Conservation (phyloP, 768 basidiomycete species). For the Antrodiella citrinella region DNA sequence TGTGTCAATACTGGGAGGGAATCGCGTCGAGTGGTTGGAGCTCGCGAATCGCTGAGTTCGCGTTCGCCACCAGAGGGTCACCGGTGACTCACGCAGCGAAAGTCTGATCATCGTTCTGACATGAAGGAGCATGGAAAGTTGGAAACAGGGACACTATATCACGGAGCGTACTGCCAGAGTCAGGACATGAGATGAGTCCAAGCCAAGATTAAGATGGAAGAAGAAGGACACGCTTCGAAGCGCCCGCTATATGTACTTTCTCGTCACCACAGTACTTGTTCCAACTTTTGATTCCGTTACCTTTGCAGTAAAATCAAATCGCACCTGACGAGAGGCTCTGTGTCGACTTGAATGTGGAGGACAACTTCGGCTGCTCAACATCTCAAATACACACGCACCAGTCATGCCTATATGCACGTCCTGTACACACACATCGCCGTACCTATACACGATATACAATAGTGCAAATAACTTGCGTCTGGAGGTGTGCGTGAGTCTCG, state of each 20-base stretch:
- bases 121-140: too few species aligned
- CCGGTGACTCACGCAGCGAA: neutral
- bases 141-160: neutral
- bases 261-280: neutral
- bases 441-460: constrained; percentile 78
- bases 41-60: neutral
- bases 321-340: neutral
- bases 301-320: neutral
- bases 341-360: neutral
- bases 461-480: constrained; percentile 71
- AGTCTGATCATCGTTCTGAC: neutral
- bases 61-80: neutral
- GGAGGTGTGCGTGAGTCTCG: constrained; percentile 59
- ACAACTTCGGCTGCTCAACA: neutral
- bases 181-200: too few species aligned
- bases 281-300: neutral
- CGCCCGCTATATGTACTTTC: too few species aligned
- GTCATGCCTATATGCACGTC: constrained; percentile 73
- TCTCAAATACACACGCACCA: neutral
- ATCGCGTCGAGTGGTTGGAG: constrained; percentile 20
- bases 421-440: constrained; percentile 56
- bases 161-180: neutral
- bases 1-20: constrained; percentile 32
- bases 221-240: too few species aligned
- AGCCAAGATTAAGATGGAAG: too few species aligned